Percentiles rank a stretch among this genome's conserved stretches.
Evolutionary conservation across 2,329 filamentous ascomycete genomes (phyloP).

Genomic region (Cephalotrichum gorgonifer): DNA sequence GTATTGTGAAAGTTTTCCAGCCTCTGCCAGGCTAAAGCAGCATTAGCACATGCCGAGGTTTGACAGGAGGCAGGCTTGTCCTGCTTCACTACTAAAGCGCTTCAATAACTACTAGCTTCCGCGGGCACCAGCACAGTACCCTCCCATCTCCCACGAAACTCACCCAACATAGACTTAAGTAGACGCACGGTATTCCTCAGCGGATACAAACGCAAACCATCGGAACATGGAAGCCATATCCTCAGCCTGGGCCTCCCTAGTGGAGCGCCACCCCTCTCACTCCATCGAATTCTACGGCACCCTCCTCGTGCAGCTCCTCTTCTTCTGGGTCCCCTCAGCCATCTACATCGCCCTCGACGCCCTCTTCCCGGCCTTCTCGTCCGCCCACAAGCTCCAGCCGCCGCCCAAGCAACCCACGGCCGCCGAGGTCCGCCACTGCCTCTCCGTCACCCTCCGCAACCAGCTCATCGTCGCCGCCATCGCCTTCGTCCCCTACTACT

Average conservation of each 20-base stretch:
- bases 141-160: no score
- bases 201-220: no score
- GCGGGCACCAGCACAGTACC: no score
- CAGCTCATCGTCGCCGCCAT: conserved; percentile 29
- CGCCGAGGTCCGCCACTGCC: conserved; percentile 31
- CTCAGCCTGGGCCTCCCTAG: conserved; percentile 12
- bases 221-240: background rate
- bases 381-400: conserved; percentile 43
- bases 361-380: conserved; percentile 34
- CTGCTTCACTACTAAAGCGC: no score
- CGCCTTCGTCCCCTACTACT: conserved; percentile 12
- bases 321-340: conserved; percentile 33
- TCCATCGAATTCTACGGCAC: conserved; percentile 30
- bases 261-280: conserved; percentile 16
- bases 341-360: conserved; percentile 31
- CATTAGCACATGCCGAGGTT: no score
- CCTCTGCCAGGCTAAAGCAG: no score
- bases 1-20: no score
- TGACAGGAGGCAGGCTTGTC: no score
- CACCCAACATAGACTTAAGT: conserved; percentile 1
- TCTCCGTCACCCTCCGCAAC: conserved; percentile 33
- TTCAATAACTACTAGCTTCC: no score
- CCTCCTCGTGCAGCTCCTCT: conserved; percentile 26
- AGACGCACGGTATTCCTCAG: background rate
- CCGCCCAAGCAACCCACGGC: conserved; percentile 35